Evolutionary conservation across 495 filamentous ascomycete species (phyloP), one percentile per base, ranked within the genome.

Genomic region (Penicillium angulare): DNA sequence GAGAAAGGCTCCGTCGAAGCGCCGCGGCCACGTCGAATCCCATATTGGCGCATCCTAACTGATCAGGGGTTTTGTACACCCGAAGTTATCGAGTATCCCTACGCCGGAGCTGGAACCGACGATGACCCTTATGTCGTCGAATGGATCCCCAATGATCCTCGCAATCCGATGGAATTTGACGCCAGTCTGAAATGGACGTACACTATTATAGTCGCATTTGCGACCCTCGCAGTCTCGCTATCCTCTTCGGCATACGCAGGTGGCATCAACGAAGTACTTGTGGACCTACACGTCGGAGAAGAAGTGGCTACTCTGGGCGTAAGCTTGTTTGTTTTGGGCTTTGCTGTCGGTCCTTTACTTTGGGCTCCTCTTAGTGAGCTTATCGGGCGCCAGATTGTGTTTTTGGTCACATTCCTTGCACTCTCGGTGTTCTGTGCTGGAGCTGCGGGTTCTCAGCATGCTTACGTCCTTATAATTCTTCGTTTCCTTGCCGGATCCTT

Each of bases 111-210:
- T 3, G 86, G 86, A 34, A 89, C 84, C 5, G 65, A 74, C 34
- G 78, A 81, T 3, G 76, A 85, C 18, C 86, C 86, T 1, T 90
- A 80, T 54, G 55, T 87, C 20, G 81, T 89, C 55, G 77, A 81
- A 34, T 89, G 81, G 65, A 73, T 89, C 1, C 78, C 79, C 10
- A 60, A 80, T 34, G 86, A 90, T 60, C 72, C 74, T 3, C 73
- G 78, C 46, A 83, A 89, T 63, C 82, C 85, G 5, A 78, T 85
- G 73, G 61, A 61, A 12, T 87, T 81, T 56, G 45, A 71, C 7
- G 27, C 47, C 2, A 55, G 50, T 33, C 77, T 74, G 55, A 88
- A 88, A 67, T 73, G 43, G 82, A 51, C 50, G 18, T 40, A 15
- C 16, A 49, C 47, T 7, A 49, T 49, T 5, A 20, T 32, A 5